phyloP scores from a whole-genome alignment of 352 stramenopile genomes.

The Phytophthora aleatoria region DNA sequence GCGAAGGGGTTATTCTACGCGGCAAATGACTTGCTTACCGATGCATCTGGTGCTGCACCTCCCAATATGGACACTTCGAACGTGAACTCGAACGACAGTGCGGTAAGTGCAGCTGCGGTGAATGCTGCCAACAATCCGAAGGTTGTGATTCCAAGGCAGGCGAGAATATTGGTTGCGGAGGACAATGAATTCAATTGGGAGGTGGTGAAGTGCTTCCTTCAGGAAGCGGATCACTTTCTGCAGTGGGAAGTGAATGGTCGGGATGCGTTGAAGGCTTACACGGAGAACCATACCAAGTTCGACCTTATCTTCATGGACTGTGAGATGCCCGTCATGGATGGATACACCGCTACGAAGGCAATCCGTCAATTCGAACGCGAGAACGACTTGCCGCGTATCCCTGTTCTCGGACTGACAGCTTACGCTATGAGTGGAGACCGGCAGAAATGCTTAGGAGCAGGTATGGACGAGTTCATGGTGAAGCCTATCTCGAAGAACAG shows the following conservation, averaged over 20 bases:
- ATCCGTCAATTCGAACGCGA: conserved; percentile 73
- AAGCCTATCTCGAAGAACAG: conserved; percentile 77
- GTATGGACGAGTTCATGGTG: conserved; percentile 85
- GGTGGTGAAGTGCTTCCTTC: conserved; percentile 76
- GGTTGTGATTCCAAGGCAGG: conserved; percentile 51
- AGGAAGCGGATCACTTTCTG: conserved; percentile 69
- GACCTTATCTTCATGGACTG: conserved; percentile 84
- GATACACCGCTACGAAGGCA: conserved; percentile 64
- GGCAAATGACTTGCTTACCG: conserved; percentile 55
- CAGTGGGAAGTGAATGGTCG: conserved; percentile 78
- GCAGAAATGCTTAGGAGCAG: conserved; percentile 69
- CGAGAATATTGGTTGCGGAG: conserved; percentile 72
- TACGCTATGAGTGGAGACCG: conserved; percentile 79
- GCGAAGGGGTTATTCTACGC: conserved; percentile 50
- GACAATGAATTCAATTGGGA: conserved; percentile 87
- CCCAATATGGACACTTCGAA: conserved; percentile 30
- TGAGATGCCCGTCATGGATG: conserved; percentile 85
- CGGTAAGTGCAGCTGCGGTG: conserved; percentile 32
- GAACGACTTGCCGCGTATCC: conserved; percentile 65
- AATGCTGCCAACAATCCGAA: conserved; percentile 41
- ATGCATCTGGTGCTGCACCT: conserved; percentile 18
- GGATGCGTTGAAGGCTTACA: conserved; percentile 70
- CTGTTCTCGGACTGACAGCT: conserved; percentile 66
- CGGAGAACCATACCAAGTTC: conserved; percentile 49
- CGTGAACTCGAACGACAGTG: conserved; percentile 55